phyloP scores from a whole-genome alignment of 106 monocot genomes.

The Alisma plantagoaquatica region DNA sequence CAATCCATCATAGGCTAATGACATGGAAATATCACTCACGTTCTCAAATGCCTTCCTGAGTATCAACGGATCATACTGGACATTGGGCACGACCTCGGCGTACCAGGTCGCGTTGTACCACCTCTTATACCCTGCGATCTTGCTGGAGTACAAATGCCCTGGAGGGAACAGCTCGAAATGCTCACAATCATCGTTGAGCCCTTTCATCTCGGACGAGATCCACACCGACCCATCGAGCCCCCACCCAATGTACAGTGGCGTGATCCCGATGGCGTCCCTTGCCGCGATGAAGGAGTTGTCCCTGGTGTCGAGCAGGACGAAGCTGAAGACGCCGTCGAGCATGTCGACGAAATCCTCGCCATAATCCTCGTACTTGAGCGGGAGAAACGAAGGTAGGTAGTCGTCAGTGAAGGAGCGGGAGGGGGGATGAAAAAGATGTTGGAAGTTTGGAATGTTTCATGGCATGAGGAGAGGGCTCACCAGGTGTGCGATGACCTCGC shows the following conservation, averaged over 20 bases:
- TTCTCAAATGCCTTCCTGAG: constrained; percentile 78
- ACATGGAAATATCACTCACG: too few relatives aligned
- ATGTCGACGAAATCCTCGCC: constrained; percentile 52
- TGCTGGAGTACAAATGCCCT: constrained; percentile 76
- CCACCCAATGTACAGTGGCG: constrained; percentile 59
- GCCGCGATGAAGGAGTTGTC: constrained; percentile 47
- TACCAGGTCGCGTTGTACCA: constrained; percentile 84
- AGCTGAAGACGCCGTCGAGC: constrained; percentile 59
- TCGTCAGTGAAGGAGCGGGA: neutral
- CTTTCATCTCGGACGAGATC: constrained; percentile 91
- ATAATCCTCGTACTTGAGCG: constrained; percentile 60
- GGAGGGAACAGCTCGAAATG: constrained; percentile 76
- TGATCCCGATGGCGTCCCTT: constrained; percentile 54
- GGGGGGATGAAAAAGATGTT: neutral
- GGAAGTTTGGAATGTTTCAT: neutral
- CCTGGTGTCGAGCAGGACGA: constrained; percentile 40
- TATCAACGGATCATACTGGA: constrained; percentile 52
- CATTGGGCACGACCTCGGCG: constrained; percentile 44
- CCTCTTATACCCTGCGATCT: constrained; percentile 33
- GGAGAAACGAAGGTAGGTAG: neutral
- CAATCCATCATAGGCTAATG: too few relatives aligned
- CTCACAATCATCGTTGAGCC: constrained; percentile 71
- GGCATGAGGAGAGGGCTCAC: constrained; percentile 20
- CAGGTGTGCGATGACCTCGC: constrained; percentile 84
- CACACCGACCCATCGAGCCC: constrained; percentile 69